These are phyloP conservation scores for Piloderma croceum DNA, from an alignment of 768 basidiomycete genomes.

Conservation along the genomic window DNA sequence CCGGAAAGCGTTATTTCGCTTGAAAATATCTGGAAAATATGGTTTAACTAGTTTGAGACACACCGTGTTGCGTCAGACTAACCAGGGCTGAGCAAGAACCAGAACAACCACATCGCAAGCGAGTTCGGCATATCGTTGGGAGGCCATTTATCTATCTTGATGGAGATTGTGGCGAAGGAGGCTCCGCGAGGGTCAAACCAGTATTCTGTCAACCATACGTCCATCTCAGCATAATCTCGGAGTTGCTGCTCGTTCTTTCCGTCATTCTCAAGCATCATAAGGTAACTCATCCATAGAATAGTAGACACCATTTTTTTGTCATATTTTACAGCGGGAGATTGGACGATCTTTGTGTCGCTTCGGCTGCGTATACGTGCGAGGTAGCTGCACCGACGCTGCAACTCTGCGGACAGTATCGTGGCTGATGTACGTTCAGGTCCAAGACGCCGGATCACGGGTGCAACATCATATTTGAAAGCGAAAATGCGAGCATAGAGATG, in stretches of 20 bases:
- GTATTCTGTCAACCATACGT: constrained; percentile 59
- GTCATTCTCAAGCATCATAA: constrained; percentile 80
- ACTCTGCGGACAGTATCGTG: constrained; percentile 50
- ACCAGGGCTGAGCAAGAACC: constrained; percentile 65
- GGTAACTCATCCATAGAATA: constrained; percentile 62
- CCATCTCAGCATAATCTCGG: constrained; percentile 59
- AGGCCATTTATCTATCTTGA: constrained; percentile 52
- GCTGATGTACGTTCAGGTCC: constrained; percentile 37
- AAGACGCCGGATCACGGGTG: constrained; percentile 45
- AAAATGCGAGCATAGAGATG: constrained; percentile 73
- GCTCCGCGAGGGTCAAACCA: constrained; percentile 60
- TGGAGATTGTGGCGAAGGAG: constrained; percentile 39
- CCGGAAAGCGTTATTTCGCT: too few species aligned
- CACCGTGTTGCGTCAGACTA: too few species aligned
- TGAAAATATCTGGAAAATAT: too few species aligned
- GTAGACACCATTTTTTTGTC: constrained; percentile 31
- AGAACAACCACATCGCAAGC: constrained; percentile 75
- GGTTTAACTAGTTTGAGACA: too few species aligned
- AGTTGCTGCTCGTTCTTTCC: constrained; percentile 67
- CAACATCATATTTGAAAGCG: constrained; percentile 57
- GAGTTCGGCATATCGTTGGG: constrained; percentile 44
- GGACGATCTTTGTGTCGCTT: constrained; percentile 30
- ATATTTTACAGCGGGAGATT: constrained; percentile 17
- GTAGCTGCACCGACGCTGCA: constrained; percentile 53
- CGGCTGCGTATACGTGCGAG: constrained; percentile 52